Base-by-base conservation (phyloP, 2,329 filamentous ascomycete genomes). In the Talaromyces atroroseus region DNA sequence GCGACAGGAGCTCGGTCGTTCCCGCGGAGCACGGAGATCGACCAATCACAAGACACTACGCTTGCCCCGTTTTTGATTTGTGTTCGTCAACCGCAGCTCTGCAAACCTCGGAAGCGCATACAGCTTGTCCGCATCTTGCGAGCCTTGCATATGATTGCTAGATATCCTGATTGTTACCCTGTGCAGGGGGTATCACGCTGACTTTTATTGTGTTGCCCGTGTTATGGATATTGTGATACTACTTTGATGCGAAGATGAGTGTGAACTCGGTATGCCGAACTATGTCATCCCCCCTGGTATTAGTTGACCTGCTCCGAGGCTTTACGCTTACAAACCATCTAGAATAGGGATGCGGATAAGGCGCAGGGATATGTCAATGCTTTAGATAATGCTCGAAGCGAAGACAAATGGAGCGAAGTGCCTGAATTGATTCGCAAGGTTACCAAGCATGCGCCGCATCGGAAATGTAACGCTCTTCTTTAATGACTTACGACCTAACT, bases 371-470 rank as follows among this genome's bases (percentile, higher is more conserved):
- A 97, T 74, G 82, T 96, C 64, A 81, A 83, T 69, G 84, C 85
- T 73, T 83, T 99, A 68, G 90, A 97, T 71, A 82, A 86, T 64
- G 91, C 90, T 62, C 88, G 94, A 67, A 95, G 90, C 73, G 86
- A 92, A 66, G 91, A 88, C 52, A 86, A 86, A 71, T 99, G 94
- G 94, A 80, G 85, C 63, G 84, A 89, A 29, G 82, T 97, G 29
- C 89, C 90, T 24, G 92, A 97, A 76, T 82, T 95, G 61, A 86
- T 94, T 66, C 85, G 92, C 71, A 99, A 99, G 75, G 82, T 97
- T 67, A 88, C 88, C 68, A 97, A 99, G 74, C 92, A 99, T 81
- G 89, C 91, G 65, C 87, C 91, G 42, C 83, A 89, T 59, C 84
- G 89, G 72, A 83, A 83, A 74, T 96, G 92, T 96, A 86, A 69